Conservation (phyloP, 2,329 filamentous ascomycete genomes). For the Esteya vermicola region DNA sequence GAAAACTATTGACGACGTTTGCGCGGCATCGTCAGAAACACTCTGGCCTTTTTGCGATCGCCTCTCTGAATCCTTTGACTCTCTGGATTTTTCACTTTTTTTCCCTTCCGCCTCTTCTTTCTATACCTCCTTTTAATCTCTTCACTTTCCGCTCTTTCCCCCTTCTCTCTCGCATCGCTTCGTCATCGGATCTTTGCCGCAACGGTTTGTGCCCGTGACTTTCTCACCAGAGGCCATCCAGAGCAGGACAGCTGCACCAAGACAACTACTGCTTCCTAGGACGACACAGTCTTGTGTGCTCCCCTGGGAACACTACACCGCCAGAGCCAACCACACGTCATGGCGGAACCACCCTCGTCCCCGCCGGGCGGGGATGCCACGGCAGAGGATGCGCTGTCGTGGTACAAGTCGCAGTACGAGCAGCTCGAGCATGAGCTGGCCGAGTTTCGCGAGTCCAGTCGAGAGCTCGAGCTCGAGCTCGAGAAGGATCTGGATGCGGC, state of each 20-base stretch:
- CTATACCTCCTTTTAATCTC: no score
- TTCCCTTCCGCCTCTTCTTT: no score
- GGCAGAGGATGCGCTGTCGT: constrained; percentile 65
- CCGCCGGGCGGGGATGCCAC: constrained; percentile 40
- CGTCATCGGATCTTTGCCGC: no score
- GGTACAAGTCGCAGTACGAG: constrained; percentile 95
- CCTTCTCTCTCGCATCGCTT: no score
- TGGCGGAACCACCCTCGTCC: constrained; percentile 49
- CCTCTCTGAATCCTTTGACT: no score
- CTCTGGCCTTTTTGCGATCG: no score
- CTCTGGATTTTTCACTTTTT: no score
- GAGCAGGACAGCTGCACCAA: not conserved
- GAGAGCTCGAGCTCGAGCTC: constrained; percentile 84
- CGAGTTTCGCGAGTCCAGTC: constrained; percentile 88
- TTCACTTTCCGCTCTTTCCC: no score
- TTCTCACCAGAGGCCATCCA: no score
- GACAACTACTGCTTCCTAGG: not conserved
- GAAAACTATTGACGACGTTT: no score
- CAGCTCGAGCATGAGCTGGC: constrained; percentile 79
- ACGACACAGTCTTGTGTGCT: not conserved
- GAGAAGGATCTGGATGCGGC: constrained; percentile 94
- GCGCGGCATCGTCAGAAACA: no score
- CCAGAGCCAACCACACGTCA: constrained; percentile 14
- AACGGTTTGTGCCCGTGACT: no score
- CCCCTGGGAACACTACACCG: not conserved